Evolutionary conservation across 1,284 basidiomycete species (phyloP).

Genomic region (Cryptococcus neoformans): DNA sequence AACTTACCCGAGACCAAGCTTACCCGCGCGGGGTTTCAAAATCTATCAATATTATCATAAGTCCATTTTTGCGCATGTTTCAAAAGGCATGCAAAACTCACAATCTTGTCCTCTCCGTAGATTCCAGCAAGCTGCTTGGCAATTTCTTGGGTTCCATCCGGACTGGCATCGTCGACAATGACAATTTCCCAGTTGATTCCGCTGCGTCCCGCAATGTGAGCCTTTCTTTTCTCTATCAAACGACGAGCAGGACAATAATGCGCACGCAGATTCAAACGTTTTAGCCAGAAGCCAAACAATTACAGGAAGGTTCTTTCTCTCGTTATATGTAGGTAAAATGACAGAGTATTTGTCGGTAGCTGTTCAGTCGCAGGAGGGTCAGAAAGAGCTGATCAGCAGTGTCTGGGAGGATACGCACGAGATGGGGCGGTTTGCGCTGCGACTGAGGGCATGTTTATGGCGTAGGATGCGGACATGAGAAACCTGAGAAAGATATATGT

Average conservation of each 20-base stretch:
- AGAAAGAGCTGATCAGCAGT: neutral
- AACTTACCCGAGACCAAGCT: conserved; percentile 77
- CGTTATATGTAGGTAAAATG: conserved; percentile 90
- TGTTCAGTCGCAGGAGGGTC: conserved; percentile 1
- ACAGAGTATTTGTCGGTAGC: conserved; percentile 67
- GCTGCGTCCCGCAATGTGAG: conserved; percentile 39
- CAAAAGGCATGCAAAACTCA: conserved; percentile 36
- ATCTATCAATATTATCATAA: conserved; percentile 53
- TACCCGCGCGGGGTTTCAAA: conserved; percentile 78
- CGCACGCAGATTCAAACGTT: conserved; percentile 67
- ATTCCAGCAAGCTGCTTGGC: conserved; percentile 69
- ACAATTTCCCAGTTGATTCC: conserved; percentile 75
- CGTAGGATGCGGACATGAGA: conserved; percentile 9
- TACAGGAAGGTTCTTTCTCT: conserved; percentile 84
- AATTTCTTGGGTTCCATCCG: conserved; percentile 86
- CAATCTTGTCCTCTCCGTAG: conserved; percentile 81
- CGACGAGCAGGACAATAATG: neutral
- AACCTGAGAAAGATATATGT: too few species aligned
- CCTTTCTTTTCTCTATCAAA: neutral
- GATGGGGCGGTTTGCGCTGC: conserved; percentile 12
- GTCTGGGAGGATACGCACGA: neutral
- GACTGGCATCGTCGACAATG: conserved; percentile 85
- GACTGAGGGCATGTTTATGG: conserved; percentile 16
- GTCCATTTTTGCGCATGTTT: neutral
- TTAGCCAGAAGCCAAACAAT: conserved; percentile 77